Evolutionary conservation across 352 stramenopile genomes (phyloP).

Genomic region (Discostella stelligera): DNA sequence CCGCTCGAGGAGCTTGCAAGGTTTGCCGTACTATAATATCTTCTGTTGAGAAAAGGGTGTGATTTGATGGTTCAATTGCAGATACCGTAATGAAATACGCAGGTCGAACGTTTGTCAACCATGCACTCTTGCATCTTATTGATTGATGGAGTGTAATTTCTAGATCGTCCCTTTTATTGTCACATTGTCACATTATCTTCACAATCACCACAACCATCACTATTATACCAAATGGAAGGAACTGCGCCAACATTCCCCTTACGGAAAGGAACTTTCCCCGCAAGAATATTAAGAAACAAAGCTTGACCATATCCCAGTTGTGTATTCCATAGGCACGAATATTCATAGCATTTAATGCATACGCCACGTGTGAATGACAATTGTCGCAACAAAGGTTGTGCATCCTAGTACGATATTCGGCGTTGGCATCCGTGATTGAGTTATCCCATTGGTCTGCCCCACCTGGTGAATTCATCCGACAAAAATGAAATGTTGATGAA

Average conservation of each 20-base stretch:
- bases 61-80: background rate
- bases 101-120: too few species aligned
- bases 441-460: constrained; percentile 87
- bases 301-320: constrained; percentile 84
- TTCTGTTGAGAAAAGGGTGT: too few species aligned
- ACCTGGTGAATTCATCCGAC: constrained; percentile 12
- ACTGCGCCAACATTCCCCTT: constrained; percentile 60
- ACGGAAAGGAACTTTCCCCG: constrained; percentile 68
- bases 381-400: constrained; percentile 97
- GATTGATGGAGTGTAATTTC: background rate
- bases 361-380: constrained; percentile 94
- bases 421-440: constrained; percentile 86
- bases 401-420: constrained; percentile 91
- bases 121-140: too few species aligned
- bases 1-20: background rate
- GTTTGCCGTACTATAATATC: too few species aligned
- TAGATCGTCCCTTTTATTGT: background rate
- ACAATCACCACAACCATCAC: constrained; percentile 58
- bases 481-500: too few species aligned
- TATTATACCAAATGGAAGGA: constrained; percentile 72
- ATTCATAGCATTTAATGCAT: constrained; percentile 78
- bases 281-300: constrained; percentile 84
- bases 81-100: background rate
- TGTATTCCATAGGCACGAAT: constrained; percentile 45
- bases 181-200: constrained; percentile 31